A percentile compares a stretch with the other conserved stretches of the same genome.
Conservation (phyloP, 2,329 filamentous ascomycete genomes). For the Rhexocercosporidium sp. region DNA sequence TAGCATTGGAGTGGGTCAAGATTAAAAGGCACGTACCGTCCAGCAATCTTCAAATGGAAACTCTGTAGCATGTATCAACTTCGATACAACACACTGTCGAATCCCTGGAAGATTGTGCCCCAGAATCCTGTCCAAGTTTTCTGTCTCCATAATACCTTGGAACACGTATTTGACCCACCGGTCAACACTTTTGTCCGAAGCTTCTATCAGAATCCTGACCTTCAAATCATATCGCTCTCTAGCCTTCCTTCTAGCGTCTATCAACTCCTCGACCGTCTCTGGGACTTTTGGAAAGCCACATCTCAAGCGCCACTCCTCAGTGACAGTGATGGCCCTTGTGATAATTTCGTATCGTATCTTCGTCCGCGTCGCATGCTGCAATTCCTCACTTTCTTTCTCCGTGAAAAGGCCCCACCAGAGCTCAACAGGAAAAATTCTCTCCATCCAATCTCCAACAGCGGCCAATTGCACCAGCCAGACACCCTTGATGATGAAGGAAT, state of each 20-base stretch:
- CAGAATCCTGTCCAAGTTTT: background rate
- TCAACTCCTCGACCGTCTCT: background rate
- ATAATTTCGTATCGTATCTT: slow-evolving; percentile 4
- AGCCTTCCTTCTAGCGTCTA: background rate
- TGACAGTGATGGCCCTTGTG: slow-evolving; percentile 6
- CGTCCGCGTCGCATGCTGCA: background rate
- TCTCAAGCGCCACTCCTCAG: slow-evolving; percentile 20
- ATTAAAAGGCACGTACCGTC: background rate
- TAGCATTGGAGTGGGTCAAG: background rate
- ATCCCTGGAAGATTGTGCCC: background rate
- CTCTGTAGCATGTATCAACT: slow-evolving; percentile 8
- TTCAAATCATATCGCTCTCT: background rate
- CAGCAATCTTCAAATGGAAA: background rate
- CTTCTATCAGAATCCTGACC: background rate
- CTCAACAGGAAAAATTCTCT: background rate
- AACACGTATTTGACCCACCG: slow-evolving; percentile 14
- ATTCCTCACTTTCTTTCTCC: background rate
- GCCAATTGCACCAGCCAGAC: background rate
- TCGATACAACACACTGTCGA: slow-evolving; percentile 1
- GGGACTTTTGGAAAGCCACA: slow-evolving; percentile 10
- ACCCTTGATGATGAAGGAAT: background rate
- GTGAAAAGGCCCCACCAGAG: slow-evolving; percentile 17
- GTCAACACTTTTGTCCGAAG: background rate
- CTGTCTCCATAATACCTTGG: background rate
- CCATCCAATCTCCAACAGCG: background rate